Evolutionary conservation across 768 basidiomycete species (phyloP).

Genomic region (Mrakia hoshinonis): DNA sequence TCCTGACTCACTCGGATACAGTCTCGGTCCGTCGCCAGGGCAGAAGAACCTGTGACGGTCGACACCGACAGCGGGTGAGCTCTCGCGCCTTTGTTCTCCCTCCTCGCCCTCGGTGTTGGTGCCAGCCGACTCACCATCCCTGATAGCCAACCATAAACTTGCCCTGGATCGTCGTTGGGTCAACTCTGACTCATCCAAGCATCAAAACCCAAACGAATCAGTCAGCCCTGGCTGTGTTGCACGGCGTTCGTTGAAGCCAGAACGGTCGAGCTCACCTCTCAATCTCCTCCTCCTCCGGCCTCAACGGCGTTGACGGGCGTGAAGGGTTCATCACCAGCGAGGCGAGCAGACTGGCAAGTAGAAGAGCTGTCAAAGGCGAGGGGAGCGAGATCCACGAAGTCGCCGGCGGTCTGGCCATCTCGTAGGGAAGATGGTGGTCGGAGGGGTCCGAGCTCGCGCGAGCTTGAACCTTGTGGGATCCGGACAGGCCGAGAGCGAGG

Average conservation of each 20-base stretch:
- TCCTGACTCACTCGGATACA: slow-evolving; percentile 52
- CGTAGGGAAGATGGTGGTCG: background rate
- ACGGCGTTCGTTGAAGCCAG: background rate
- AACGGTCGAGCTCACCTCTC: background rate
- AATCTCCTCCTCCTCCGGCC: background rate
- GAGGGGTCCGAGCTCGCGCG: too few relatives aligned
- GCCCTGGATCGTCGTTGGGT: slow-evolving; percentile 68
- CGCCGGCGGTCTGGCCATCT: too few relatives aligned
- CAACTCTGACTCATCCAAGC: slow-evolving; percentile 27
- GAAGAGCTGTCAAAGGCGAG: too few relatives aligned
- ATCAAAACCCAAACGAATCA: too few relatives aligned
- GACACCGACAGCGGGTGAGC: background rate
- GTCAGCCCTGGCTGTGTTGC: background rate
- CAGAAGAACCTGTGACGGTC: slow-evolving; percentile 56
- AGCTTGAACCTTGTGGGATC: too few relatives aligned
- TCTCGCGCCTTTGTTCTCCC: background rate
- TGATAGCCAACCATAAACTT: slow-evolving; percentile 81
- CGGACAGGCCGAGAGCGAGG: too few relatives aligned
- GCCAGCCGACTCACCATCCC: slow-evolving; percentile 55
- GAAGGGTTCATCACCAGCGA: too few relatives aligned
- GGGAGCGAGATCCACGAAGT: too few relatives aligned
- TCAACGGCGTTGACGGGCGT: background rate
- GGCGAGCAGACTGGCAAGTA: too few relatives aligned
- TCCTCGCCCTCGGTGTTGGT: too few relatives aligned
- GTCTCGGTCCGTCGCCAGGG: slow-evolving; percentile 57